Evolutionary conservation across 164 flowering plant genomes (phyloP), one percentile per base, ranked within the genome.

Genomic region (Brasenia schreberi): DNA sequence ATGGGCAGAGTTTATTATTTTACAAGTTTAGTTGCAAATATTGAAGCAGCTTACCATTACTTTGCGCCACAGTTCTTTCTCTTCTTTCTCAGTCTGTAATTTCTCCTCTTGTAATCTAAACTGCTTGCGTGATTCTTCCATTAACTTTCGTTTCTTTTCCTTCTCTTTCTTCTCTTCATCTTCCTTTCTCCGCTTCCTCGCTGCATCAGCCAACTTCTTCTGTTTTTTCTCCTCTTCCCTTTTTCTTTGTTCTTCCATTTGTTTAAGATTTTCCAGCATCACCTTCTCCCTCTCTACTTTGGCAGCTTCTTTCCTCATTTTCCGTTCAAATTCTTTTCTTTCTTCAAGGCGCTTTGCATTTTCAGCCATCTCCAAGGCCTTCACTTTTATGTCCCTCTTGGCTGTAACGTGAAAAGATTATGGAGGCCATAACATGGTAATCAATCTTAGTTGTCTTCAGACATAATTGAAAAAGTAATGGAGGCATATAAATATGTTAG

Each of bases 351-450:
- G 89, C 74, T 84, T 95, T 64, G 91, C 88, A 75, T 88, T 88
- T 71, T 83, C 96, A 66, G 99, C 99, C 72, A 84, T 84, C 77
- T 92, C 94, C 63, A 95, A 78, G 59, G 97, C 88, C 80, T 85
- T 95, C 69, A 95, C 94, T 79, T 85, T 89, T 49, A 87, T 67
- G 53, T 92, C 97, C 73, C 92, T 85, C 83, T 87, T 95, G 49
- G 85, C 97, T 94, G 59, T 5, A 43, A 3, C 0, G 27, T 4
- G 27, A 60, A 1, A 18, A 60, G n/a, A 23, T 23, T 23, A 2
- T 23, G 27, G 27, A 23, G 27, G 27, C 27, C 27, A 23, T 23
- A 23, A 23, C 27, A 23, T 23, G 27, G 27, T 23, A 23, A 23
- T 23, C 27, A 23, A 23, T 23, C 27, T 23, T 23, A 23, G 27